Evolutionary conservation across 2,329 filamentous ascomycete genomes (phyloP).

Genomic region (Apiospora sp.): DNA sequence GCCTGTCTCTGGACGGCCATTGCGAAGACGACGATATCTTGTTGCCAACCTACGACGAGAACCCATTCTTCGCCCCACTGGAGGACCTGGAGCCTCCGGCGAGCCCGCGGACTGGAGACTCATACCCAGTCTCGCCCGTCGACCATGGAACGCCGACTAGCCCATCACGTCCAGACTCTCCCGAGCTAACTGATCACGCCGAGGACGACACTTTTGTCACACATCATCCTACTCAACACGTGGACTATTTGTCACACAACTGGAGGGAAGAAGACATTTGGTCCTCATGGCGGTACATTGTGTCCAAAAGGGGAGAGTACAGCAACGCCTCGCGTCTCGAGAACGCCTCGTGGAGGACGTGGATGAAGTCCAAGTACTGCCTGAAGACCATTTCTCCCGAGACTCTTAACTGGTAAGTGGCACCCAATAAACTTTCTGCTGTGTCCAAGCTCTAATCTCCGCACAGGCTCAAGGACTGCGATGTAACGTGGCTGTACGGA

Average conservation of each 20-base stretch:
- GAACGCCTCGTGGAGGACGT: slow-evolving; percentile 96
- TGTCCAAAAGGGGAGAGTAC: slow-evolving; percentile 79
- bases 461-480: slow-evolving; percentile 90
- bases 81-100: slow-evolving; percentile 60
- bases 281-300: slow-evolving; percentile 95
- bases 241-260: slow-evolving; percentile 94
- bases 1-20: slow-evolving; percentile 66
- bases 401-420: slow-evolving; percentile 84
- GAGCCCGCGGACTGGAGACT: slow-evolving; percentile 58
- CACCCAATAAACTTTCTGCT: background rate
- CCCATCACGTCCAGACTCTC: slow-evolving; percentile 64
- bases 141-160: slow-evolving; percentile 59
- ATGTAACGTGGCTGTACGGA: slow-evolving; percentile 97
- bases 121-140: slow-evolving; percentile 61
- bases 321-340: slow-evolving; percentile 84
- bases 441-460: slow-evolving; percentile 38
- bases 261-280: slow-evolving; percentile 97
- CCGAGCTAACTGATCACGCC: slow-evolving; percentile 65
- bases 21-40: slow-evolving; percentile 57
- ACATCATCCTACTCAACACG: slow-evolving; percentile 81
- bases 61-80: slow-evolving; percentile 54
- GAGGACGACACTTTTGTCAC: slow-evolving; percentile 83
- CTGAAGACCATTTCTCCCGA: slow-evolving; percentile 90
- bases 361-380: slow-evolving; percentile 91
- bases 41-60: slow-evolving; percentile 55